These are phyloP conservation scores for Stereum hirsutum DNA, from an alignment of 1,284 basidiomycete species.

Conservation along the genomic window DNA sequence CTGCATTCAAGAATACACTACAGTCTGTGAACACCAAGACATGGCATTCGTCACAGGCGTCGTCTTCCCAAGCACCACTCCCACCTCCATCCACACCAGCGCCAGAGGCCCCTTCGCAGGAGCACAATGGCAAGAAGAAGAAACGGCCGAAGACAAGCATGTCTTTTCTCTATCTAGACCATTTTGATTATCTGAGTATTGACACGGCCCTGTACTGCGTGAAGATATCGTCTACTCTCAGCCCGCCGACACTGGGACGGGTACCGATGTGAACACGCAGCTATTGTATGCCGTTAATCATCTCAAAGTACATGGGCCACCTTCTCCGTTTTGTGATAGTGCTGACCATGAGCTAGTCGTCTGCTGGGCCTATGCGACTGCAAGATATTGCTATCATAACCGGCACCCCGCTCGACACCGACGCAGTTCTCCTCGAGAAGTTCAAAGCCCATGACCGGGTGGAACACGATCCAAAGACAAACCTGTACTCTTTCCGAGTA, in stretches of 20 bases:
- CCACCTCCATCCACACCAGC: slow-evolving; percentile 17
- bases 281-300: slow-evolving; percentile 78
- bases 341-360: slow-evolving; percentile 32
- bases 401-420: slow-evolving; percentile 65
- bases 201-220: slow-evolving; percentile 4
- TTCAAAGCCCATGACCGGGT: slow-evolving; percentile 78
- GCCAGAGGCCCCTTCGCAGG: slow-evolving; percentile 17
- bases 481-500: slow-evolving; percentile 78
- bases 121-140: slow-evolving; percentile 42
- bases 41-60: slow-evolving; percentile 59
- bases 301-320: slow-evolving; percentile 43
- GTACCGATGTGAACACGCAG: slow-evolving; percentile 79
- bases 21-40: slow-evolving; percentile 58
- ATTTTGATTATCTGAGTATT: slow-evolving; percentile 13
- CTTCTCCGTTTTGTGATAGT: not conserved
- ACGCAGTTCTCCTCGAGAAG: slow-evolving; percentile 63
- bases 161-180: slow-evolving; percentile 22
- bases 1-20: slow-evolving; percentile 55
- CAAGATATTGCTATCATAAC: slow-evolving; percentile 80
- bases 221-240: slow-evolving; percentile 74
- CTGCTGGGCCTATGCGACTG: slow-evolving; percentile 73
- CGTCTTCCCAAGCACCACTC: slow-evolving; percentile 12
- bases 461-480: slow-evolving; percentile 71
- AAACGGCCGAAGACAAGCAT: slow-evolving; percentile 56
- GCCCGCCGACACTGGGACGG: slow-evolving; percentile 76